Percentiles rank a stretch among this genome's conserved stretches.
phyloP scores from a whole-genome alignment of 129 eudicot genomes.

The Centrapalus pauciflorus region DNA sequence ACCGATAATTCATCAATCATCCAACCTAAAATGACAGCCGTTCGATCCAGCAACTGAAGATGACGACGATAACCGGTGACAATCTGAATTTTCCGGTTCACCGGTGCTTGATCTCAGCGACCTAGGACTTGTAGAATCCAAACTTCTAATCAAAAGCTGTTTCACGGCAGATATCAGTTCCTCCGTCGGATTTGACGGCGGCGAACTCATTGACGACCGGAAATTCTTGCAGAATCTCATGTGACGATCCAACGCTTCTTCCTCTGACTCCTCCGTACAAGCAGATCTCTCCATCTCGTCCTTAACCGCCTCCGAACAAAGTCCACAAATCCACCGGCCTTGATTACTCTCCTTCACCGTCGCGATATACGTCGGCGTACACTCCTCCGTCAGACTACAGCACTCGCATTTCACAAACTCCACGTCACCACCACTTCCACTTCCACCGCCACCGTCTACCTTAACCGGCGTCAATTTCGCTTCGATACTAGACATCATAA shows the following conservation, averaged over 20 bases:
- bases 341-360: constrained; percentile 27
- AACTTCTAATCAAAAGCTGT: constrained; percentile 40
- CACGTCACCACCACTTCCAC: constrained; percentile 29
- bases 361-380: constrained; percentile 44
- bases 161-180: constrained; percentile 47
- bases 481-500: constrained; percentile 8
- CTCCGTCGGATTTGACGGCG: constrained; percentile 34
- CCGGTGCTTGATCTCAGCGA: constrained; percentile 8
- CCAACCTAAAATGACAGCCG: neutral
- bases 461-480: neutral
- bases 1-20: constrained; percentile 1
- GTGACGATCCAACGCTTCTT: constrained; percentile 47
- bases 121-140: constrained; percentile 41
- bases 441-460: neutral
- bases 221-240: constrained; percentile 46
- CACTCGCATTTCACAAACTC: constrained; percentile 62
- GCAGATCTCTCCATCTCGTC: constrained; percentile 39
- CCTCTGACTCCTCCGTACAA: constrained; percentile 26
- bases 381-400: constrained; percentile 55
- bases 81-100: neutral
- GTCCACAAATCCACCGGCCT: constrained; percentile 63
- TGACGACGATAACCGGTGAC: neutral
- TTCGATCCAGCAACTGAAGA: neutral
- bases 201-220: constrained; percentile 28
- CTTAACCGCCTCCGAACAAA: constrained; percentile 57